A percentile compares a stretch with the other conserved stretches of the same genome.
phyloP scores from a whole-genome alignment of 768 basidiomycete species.

The Hemileccinum impolitum region DNA sequence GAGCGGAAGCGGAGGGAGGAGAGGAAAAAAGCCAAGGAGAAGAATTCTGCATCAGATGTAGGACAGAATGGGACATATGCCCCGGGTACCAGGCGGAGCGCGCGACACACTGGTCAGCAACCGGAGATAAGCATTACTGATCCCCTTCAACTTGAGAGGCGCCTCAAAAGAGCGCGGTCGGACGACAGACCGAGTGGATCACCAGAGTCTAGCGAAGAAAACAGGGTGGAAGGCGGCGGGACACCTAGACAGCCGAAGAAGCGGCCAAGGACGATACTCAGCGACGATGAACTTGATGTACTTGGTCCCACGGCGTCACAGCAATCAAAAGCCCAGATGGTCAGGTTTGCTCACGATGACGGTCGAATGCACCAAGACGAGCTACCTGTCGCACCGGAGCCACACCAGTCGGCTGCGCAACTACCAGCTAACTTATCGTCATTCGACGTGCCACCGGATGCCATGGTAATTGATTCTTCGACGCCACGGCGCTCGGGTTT shows the following conservation, averaged over 20 bases:
- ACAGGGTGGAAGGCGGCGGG: slow-evolving; percentile 37
- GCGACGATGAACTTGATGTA: slow-evolving; percentile 48
- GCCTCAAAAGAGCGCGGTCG: slow-evolving; percentile 67
- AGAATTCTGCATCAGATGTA: slow-evolving; percentile 16
- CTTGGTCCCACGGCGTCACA: slow-evolving; percentile 25
- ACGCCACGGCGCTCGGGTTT: slow-evolving; percentile 41
- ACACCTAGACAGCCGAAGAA: slow-evolving; percentile 47
- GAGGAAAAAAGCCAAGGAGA: slow-evolving; percentile 37
- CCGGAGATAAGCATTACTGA: slow-evolving; percentile 75
- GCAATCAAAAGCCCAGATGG: slow-evolving; percentile 35
- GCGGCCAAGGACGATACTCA: slow-evolving; percentile 43
- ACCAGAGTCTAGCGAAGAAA: slow-evolving; percentile 48
- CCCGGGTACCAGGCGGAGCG: slow-evolving; percentile 64
- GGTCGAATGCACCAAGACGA: slow-evolving; percentile 16
- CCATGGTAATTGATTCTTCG: slow-evolving; percentile 39
- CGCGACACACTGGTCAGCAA: slow-evolving; percentile 66
- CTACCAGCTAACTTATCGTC: not conserved
- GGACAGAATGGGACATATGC: slow-evolving; percentile 35
- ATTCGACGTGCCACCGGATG: slow-evolving; percentile 6
- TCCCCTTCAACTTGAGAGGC: slow-evolving; percentile 68
- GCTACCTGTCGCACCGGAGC: slow-evolving; percentile 12
- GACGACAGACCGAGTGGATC: slow-evolving; percentile 50
- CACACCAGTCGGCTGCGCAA: not conserved
- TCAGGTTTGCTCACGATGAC: slow-evolving; percentile 48
- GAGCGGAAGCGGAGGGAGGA: slow-evolving; percentile 68